Evolutionary conservation across 1,284 basidiomycete genomes (phyloP), one percentile per base, ranked within the genome.

Genomic region (Golubevia pallescens): DNA sequence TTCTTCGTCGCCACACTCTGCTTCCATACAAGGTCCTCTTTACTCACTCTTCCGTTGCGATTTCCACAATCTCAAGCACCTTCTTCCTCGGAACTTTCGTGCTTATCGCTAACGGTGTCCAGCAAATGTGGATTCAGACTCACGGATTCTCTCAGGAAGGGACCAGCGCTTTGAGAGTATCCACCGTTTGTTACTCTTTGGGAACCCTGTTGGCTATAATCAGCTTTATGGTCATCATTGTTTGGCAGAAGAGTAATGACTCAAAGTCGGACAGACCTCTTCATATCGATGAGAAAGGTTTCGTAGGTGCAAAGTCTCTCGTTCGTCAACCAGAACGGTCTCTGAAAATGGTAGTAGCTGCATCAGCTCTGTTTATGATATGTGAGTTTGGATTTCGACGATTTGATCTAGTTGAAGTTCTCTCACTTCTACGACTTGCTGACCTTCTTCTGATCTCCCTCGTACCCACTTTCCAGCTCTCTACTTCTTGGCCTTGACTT

Each of bases 231-330:
- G 56, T 64, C 2, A 62, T 58, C 10, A 55, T 68, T 51, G 57
- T 52, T 54, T 59, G 34, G 60, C 20, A 16, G n/a, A 21, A n/a
- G 20, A 57, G 23, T 7, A 38, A 34, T 28, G 32, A 60, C 10
- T 24, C 3, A 24, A 32, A 54, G 20, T 38, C 7, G 42, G 63
- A 1, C n/a, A 64, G 73, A 1, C 65, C 73, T 28, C 61, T 74
- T 48, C 69, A 69, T 54, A 62, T 74, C 20, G 73, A 77, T 65
- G 74, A 77, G 55, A 77, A 77, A 58, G 74, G 74, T 2, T 68
- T 67, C 58, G 75, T 77, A 63, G 74, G 75, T 20, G 62, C 74
- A 14, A 53, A 62, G 42, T 68, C 64, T 54, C 65, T 73, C n/a
- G 64, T 62, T 5, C 62, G 42, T 48, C 65, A 67, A 56, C 61